A percentile compares a stretch with the other conserved stretches of the same genome.
These are phyloP conservation scores for Alternaria ethzedia DNA, from an alignment of 2,329 filamentous ascomycete species.

Conservation along the genomic window DNA sequence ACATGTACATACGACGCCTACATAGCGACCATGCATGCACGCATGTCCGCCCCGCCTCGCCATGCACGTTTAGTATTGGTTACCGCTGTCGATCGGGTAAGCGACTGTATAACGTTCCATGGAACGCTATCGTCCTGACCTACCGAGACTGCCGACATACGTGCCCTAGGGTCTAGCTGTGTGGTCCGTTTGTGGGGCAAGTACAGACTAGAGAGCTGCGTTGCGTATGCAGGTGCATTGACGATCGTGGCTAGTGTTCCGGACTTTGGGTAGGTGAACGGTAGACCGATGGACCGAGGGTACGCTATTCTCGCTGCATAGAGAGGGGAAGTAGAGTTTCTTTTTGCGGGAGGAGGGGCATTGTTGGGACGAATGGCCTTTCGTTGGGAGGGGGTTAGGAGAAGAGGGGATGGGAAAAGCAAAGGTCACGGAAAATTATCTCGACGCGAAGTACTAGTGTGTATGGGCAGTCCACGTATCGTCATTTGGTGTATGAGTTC, in stretches of 20 bases:
- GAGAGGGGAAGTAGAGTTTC: background rate
- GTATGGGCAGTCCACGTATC: background rate
- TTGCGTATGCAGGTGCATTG: conserved; percentile 1
- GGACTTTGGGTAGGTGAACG: background rate
- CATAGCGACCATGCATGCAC: background rate
- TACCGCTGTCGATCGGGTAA: background rate
- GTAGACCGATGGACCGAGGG: background rate
- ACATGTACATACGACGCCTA: background rate
- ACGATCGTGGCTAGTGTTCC: background rate
- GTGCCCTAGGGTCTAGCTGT: background rate
- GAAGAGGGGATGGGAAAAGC: background rate
- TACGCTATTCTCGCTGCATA: background rate
- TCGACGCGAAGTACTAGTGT: background rate
- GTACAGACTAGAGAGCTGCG: background rate
- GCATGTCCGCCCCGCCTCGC: background rate
- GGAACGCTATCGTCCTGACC: background rate
- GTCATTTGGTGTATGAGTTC: background rate
- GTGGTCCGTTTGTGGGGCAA: background rate
- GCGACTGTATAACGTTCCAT: background rate
- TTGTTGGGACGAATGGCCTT: background rate
- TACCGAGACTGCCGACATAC: background rate
- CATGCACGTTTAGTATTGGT: background rate
- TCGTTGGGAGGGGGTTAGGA: background rate
- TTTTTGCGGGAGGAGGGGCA: background rate
- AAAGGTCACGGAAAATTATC: background rate